Percentiles rank a stretch among this genome's conserved stretches.
These are phyloP conservation scores for Cetradonia linearis DNA, from an alignment of 495 filamentous ascomycete species.

Conservation along the genomic window DNA sequence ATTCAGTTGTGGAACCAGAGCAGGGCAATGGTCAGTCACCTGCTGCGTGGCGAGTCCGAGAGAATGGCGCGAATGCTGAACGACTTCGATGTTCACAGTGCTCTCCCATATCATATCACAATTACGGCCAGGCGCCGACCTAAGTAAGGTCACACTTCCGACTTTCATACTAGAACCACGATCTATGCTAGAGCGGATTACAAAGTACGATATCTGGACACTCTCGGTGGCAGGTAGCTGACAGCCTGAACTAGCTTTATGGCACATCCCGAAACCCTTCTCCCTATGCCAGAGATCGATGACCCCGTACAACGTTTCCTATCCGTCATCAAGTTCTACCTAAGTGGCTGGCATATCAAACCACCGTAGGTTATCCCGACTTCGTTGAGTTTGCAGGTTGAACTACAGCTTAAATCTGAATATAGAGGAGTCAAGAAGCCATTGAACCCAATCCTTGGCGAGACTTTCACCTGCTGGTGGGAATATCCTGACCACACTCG, in stretches of 20 bases:
- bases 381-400: neutral
- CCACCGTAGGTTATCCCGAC: slow-evolving; percentile 60
- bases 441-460: slow-evolving; percentile 91
- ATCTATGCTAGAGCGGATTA: slow-evolving; percentile 97
- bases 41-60: neutral
- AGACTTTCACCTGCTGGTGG: slow-evolving; percentile 93
- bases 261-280: slow-evolving; percentile 93
- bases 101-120: slow-evolving; percentile 95
- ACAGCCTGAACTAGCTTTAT: slow-evolving; percentile 63
- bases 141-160: slow-evolving; percentile 86
- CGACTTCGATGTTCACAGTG: slow-evolving; percentile 40
- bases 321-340: slow-evolving; percentile 91
- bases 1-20: slow-evolving; percentile 29
- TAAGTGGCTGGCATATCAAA: slow-evolving; percentile 98
- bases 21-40: slow-evolving; percentile 45
- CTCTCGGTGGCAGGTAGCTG: neutral
- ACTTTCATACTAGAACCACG: slow-evolving; percentile 97
- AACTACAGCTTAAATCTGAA: slow-evolving; percentile 25
- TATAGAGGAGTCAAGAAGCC: slow-evolving; percentile 94
- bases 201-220: slow-evolving; percentile 55
- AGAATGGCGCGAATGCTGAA: slow-evolving; percentile 8
- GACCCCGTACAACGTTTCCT: slow-evolving; percentile 89
- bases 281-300: slow-evolving; percentile 76
- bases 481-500: slow-evolving; percentile 76
- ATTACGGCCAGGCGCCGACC: slow-evolving; percentile 85